Conservation (phyloP, 2,329 filamentous ascomycete genomes). For the Phialophora macrospora region DNA sequence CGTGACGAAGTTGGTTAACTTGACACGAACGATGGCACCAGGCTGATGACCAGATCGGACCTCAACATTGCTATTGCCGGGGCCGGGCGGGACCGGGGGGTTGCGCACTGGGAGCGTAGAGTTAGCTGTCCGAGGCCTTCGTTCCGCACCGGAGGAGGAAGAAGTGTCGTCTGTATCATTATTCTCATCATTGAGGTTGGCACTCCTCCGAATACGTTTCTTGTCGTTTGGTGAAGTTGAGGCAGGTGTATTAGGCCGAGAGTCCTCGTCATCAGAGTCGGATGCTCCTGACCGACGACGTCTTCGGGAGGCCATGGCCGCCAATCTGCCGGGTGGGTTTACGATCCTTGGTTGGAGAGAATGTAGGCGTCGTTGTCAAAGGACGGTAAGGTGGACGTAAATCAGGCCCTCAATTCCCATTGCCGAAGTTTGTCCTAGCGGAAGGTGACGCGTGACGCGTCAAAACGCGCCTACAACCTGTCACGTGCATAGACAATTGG, state of each 20-base stretch:
- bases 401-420: neutral
- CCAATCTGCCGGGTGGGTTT: neutral
- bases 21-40: constrained; percentile 87
- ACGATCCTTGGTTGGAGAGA: neutral
- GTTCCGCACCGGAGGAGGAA: neutral
- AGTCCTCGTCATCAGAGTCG: constrained; percentile 37
- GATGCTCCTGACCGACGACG: constrained; percentile 31
- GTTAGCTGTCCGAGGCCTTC: neutral
- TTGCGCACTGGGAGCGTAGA: neutral
- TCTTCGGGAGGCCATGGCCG: constrained; percentile 28
- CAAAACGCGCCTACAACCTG: neutral
- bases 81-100: neutral
- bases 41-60: constrained; percentile 56
- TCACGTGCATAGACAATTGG: neutral
- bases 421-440: neutral
- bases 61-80: neutral
- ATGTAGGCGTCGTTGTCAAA: neutral
- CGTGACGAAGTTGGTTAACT: constrained; percentile 87
- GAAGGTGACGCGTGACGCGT: neutral
- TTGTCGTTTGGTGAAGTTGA: constrained; percentile 38
- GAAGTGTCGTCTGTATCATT: constrained; percentile 14
- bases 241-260: constrained; percentile 36
- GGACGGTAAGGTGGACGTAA: neutral
- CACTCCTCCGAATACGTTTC: constrained; percentile 36
- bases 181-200: constrained; percentile 29